Conservation (phyloP, 768 basidiomycete genomes). For the Auriculariales sp. region DNA sequence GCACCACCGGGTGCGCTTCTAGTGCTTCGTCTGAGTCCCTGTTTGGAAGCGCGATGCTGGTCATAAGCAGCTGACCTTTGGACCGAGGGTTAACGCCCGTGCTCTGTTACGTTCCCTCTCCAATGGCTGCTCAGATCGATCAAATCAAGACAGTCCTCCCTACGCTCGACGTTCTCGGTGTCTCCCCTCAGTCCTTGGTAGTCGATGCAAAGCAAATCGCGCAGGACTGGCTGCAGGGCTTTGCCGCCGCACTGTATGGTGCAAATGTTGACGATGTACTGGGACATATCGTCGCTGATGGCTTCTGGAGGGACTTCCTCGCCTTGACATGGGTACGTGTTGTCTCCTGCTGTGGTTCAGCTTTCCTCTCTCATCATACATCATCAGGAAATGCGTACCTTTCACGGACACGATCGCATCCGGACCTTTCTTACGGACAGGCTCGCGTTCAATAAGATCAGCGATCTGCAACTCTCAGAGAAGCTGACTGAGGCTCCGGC, state of each 20-base stretch:
- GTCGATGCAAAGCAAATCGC: conserved; percentile 16
- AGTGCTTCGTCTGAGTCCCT: too few species aligned
- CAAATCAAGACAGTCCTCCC: too few species aligned
- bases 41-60: too few species aligned
- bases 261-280: conserved; percentile 14
- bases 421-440: conserved; percentile 31
- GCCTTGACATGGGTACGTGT: conserved; percentile 36
- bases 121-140: too few species aligned
- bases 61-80: too few species aligned
- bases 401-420: conserved; percentile 29
- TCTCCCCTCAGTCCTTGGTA: neutral
- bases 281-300: conserved; percentile 19
- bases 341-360: neutral
- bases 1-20: too few species aligned
- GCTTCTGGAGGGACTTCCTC: conserved; percentile 47
- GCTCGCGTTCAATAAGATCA: conserved; percentile 13
- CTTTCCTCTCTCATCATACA: neutral
- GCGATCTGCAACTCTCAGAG: conserved; percentile 1
- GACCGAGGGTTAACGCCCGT: too few species aligned
- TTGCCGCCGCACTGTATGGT: conserved; percentile 11
- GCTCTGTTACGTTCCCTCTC: too few species aligned
- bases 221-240: conserved; percentile 12
- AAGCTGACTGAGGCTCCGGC: conserved; percentile 4
- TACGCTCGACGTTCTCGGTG: neutral
- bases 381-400: conserved; percentile 31